Percentiles rank a stretch among this genome's conserved stretches.
These are phyloP conservation scores for Aspergillus nomiae DNA, from an alignment of 2,329 filamentous ascomycete species.

Conservation along the genomic window DNA sequence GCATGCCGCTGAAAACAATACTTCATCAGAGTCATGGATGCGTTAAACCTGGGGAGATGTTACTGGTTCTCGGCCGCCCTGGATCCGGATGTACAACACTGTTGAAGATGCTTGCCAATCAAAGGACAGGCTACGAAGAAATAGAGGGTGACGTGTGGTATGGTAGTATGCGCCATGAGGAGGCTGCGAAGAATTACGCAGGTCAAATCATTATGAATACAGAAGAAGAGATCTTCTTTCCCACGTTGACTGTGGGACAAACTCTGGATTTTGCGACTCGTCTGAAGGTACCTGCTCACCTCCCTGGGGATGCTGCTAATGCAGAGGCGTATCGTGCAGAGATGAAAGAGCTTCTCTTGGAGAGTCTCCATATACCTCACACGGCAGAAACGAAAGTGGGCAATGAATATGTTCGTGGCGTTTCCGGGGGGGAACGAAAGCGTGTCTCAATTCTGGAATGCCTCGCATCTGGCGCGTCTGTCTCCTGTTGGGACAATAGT, in stretches of 20 bases:
- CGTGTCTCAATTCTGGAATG: conserved; percentile 68
- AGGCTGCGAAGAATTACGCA: conserved; percentile 49
- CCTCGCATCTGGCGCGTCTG: conserved; percentile 56
- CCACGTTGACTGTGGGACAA: conserved; percentile 50
- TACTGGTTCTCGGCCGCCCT: conserved; percentile 66
- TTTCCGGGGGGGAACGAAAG: conserved; percentile 69
- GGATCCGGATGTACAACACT: conserved; percentile 70
- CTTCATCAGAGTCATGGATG: conserved; percentile 65
- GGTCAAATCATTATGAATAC: conserved; percentile 60
- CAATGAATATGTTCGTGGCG: conserved; percentile 63
- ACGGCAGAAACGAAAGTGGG: conserved; percentile 61
- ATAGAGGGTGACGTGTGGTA: conserved; percentile 43
- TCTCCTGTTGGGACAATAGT: conserved; percentile 68
- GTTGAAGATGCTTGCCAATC: conserved; percentile 67
- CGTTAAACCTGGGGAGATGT: conserved; percentile 70
- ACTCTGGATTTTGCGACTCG: conserved; percentile 47
- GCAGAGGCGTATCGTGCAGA: background rate
- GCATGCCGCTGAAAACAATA: conserved; percentile 48
- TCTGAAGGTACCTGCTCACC: conserved; percentile 1
- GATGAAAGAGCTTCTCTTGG: conserved; percentile 2
- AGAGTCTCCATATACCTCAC: conserved; percentile 2
- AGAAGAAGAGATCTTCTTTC: conserved; percentile 54
- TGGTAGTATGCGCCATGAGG: conserved; percentile 11
- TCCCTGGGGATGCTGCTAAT: background rate
- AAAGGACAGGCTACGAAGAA: conserved; percentile 57